Evolutionary conservation across 73 alveolate species (phyloP), one percentile per base, ranked within the genome.

Genomic region (Paramecium sonneborni): DNA sequence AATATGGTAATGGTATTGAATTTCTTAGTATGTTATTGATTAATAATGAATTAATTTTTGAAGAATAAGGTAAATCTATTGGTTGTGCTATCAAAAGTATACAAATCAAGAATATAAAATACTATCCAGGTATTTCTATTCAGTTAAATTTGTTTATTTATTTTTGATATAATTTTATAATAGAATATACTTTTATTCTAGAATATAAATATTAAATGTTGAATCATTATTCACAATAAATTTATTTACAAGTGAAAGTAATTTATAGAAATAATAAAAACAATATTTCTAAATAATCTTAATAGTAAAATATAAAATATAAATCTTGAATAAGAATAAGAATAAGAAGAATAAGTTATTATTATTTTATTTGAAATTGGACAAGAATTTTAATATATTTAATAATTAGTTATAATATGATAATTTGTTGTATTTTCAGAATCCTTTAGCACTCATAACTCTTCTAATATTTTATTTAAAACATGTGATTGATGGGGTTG

Each of bases 401-500:
- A 4, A 18, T 52, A 20, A 52, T n/a, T 52, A 52, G 68, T 52
- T 52, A 52, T 52, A 52, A 52, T 52, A 52, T 52, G 68, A 52
- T 52, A 14, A 12, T 12, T 58, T 58, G 14, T 58, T 58, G 23
- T n/a, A 74, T 35, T 43, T 5, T 79, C 90, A 79, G 15, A 79
- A 79, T 23, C 35, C 74, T 24, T 46, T 79, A 21, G 90, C 74
- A 79, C 74, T 79, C 90, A 79, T 79, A 5, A 20, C 69, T 20
- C 90, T 79, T 44, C 74, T 79, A 24, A 79, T 43, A 46, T 79
- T 79, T 55, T 39, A 12, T 44, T 39, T 39, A 11, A 79, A 79
- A 24, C 90, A 79, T 21, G 90, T 30, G 4, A 79, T 46, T 9
- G 76, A 30, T 43, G 90, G 90, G 4, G 90, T 79, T 43, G 90